A percentile compares a stretch with the other conserved stretches of the same genome.
These are phyloP conservation scores for Myxozyma sirexii DNA, from an alignment of 805 yeast genomes.

Conservation along the genomic window DNA sequence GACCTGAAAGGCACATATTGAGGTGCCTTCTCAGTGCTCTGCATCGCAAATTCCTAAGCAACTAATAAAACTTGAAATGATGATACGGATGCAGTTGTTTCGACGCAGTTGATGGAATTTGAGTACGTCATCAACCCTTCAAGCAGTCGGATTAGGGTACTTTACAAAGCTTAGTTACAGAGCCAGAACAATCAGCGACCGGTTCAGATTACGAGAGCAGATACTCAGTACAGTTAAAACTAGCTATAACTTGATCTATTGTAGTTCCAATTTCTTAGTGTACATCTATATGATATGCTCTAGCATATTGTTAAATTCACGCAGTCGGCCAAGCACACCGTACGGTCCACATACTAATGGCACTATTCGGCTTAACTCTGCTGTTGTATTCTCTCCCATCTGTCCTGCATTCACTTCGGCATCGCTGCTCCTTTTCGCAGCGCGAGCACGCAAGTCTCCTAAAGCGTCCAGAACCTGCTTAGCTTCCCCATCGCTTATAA, in stretches of 20 bases:
- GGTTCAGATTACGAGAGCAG: no score
- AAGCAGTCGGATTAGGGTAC: not conserved
- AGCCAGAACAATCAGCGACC: no score
- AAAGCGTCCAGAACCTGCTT: slow-evolving; percentile 14
- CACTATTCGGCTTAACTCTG: slow-evolving; percentile 21
- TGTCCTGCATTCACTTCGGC: not conserved
- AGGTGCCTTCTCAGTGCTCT: not conserved
- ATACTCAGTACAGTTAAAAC: no score
- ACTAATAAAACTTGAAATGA: not conserved
- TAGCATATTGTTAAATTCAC: slow-evolving; percentile 18
- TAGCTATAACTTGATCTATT: no score
- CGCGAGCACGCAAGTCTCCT: slow-evolving; percentile 11
- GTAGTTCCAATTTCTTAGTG: no score
- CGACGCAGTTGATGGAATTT: no score
- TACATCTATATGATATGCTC: slow-evolving; percentile 1
- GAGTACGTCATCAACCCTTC: not conserved
- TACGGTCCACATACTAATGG: slow-evolving; percentile 24
- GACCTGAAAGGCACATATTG: slow-evolving; percentile 55
- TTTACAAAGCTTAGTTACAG: not conserved
- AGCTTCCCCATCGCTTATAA: slow-evolving; percentile 3
- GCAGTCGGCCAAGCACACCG: slow-evolving; percentile 23
- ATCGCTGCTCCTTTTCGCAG: not conserved
- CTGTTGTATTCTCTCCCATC: slow-evolving; percentile 5
- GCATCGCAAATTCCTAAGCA: not conserved
- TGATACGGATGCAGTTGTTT: no score